Evolutionary conservation across 768 basidiomycete species (phyloP), one percentile per base, ranked within the genome.

Genomic region (Tephrocybe sp.): DNA sequence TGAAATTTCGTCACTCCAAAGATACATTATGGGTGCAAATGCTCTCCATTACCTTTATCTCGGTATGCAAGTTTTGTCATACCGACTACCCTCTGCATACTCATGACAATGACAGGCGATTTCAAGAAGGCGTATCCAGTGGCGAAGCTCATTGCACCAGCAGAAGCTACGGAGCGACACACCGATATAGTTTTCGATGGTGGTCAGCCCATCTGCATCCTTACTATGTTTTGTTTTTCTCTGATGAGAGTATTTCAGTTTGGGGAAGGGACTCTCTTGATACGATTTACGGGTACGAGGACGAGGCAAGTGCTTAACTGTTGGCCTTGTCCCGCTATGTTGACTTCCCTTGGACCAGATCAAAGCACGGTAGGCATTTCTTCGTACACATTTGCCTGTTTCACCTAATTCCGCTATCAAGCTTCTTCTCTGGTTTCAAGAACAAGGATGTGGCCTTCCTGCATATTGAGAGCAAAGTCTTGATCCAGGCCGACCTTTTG

Each of bases 361-460:
- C 51, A 72, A 76, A 47, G 65, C 76, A 48, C 76, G 78, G 78
- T 78, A 50, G 38, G 10, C 17, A 11, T 5, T 30, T 30, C 7
- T 3, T 11, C n/a, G 10, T n/a, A 24, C 23, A n/a, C 28, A 20
- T 24, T 4, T 2, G 15, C 0, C 11, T 17, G 9, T 8, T 53
- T 1, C 30, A 28, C 8, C 41, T 14, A 14, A 4, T 38, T 5
- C 10, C 24, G 1, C 37, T 32, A 32, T 6, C 2, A 54, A 84
- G 82, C 56, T 85, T 83, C 60, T 86, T 87, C 63, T 71, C 81
- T 11, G 83, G 83, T 0, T 77, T 79, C 58, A 69, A 67, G 48
- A 88, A 87, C 63, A 85, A 87, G 60, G 90, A 92, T 47, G 79
- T 92, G 15, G 87, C 88, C 0, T 90, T 88, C 66, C 78, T 85